phyloP scores from a whole-genome alignment of 441 rosid species.

The Rhodomyrtus psidioides region DNA sequence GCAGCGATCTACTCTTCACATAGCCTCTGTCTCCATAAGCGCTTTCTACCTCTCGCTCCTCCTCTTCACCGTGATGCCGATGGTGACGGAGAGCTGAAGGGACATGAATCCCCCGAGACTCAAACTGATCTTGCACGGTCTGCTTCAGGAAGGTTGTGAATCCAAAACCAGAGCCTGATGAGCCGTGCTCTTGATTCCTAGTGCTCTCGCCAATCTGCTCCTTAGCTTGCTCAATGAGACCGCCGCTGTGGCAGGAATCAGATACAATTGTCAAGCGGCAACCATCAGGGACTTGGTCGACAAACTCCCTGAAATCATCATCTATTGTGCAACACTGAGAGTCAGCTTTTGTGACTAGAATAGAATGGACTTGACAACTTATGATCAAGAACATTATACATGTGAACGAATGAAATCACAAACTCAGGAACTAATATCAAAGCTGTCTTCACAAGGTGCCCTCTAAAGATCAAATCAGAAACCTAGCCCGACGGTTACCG shows the following conservation, averaged over 20 bases:
- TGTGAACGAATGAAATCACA: neutral
- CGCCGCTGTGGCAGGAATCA: constrained; percentile 93
- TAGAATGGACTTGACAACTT: neutral
- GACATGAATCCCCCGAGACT: constrained; percentile 34
- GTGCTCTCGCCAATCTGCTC: constrained; percentile 96
- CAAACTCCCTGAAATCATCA: constrained; percentile 68
- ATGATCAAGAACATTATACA: neutral
- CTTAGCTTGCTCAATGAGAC: constrained; percentile 77
- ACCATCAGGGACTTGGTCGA: constrained; percentile 60
- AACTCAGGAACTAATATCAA: neutral
- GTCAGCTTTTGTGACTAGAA: neutral
- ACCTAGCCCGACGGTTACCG: neutral
- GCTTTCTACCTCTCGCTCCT: constrained; percentile 25
- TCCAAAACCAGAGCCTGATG: constrained; percentile 35
- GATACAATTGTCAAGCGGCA: constrained; percentile 70
- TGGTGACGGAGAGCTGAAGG: constrained; percentile 40
- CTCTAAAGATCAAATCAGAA: neutral
- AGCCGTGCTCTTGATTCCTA: constrained; percentile 20
- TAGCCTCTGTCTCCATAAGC: constrained; percentile 41
- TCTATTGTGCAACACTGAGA: neutral
- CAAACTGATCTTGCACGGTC: constrained; percentile 23
- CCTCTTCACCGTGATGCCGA: constrained; percentile 18
- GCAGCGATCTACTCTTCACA: constrained; percentile 64
- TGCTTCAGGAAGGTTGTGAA: constrained; percentile 49
- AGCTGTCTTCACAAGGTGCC: neutral